Evolutionary conservation across 2,329 filamentous ascomycete genomes (phyloP), one percentile per base, ranked within the genome.

Genomic region (Diplocarpon rosae): DNA sequence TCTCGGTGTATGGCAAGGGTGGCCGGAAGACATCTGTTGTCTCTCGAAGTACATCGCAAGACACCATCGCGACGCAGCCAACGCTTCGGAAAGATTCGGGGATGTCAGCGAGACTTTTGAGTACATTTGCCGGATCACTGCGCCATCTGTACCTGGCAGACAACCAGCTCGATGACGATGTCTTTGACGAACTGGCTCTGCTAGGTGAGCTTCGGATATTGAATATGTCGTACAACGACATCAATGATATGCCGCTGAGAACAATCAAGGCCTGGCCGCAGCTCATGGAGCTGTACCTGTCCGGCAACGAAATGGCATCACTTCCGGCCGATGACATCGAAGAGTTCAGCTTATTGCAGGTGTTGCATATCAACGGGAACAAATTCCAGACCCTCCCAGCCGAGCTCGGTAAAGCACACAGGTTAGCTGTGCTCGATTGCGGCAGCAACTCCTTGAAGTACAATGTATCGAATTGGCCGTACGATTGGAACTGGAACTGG

Each of bases 401-500:
- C 8, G 92, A 98, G 61, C 81, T 98, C 39, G 93, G 88, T 49
- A 87, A 95, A 63, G 87, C 95, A 36, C 85, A 88, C 65, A 92
- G 92, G 63, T 75, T 98, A 20, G 82, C 88, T 5, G 83, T 95
- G 39, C 72, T 98, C 40, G 92, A 98, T 65, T 93, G 93, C 51
- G 90, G 89, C 49, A 95, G 85, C 71, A 98, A 98, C 61, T 80
- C 78, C 16, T 71, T 98, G 46, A 98, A 96, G 65, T 98, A 98
- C 73, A 98, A 98, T 62, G 93, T 98, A 38, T 92, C 88, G 27
- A 98, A 98, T 59, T 95, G 94, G 72, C 92, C 90, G 0, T 98
- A 98, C 61, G 92, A 98, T 62, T 98, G 92, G 92, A 98, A 98
- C 59, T 98, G 92, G 92, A 96, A 96, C 60, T 85, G 92, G 72